phyloP scores from a whole-genome alignment of 1,284 basidiomycete species.

The Termitomyces sp. region DNA sequence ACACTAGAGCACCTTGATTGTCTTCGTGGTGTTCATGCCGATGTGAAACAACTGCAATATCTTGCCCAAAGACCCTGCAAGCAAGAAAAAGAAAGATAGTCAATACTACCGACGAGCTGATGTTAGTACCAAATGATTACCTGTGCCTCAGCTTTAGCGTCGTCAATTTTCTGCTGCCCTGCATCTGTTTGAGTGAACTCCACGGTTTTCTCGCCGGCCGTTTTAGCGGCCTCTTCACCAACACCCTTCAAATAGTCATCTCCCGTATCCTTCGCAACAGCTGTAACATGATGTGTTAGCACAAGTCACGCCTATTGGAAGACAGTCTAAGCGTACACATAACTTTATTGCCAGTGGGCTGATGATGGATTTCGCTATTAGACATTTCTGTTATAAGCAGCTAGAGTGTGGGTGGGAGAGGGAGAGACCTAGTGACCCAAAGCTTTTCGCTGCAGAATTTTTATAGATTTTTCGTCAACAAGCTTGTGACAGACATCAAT shows the following conservation, averaged over 20 bases:
- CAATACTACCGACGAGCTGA: neutral
- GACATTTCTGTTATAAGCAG: neutral
- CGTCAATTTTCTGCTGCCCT: conserved; percentile 19
- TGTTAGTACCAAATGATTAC: conserved; percentile 10
- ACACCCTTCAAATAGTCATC: conserved; percentile 12
- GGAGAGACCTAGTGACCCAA: neutral
- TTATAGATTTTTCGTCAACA: neutral
- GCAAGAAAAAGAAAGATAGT: neutral
- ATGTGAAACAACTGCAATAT: conserved; percentile 24
- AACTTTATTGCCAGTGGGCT: conserved; percentile 1
- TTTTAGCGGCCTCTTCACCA: conserved; percentile 18
- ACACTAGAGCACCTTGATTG: neutral
- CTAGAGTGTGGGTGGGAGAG: neutral
- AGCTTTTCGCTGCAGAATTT: too few species aligned
- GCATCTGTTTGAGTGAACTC: conserved; percentile 20
- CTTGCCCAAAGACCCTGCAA: conserved; percentile 24
- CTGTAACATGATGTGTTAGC: neutral
- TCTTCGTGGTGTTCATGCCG: neutral
- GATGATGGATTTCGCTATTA: neutral
- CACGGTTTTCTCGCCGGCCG: conserved; percentile 18
- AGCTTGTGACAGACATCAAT: neutral
- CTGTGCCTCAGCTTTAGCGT: conserved; percentile 25
- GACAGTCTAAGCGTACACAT: conserved; percentile 15
- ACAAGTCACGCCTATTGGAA: neutral
- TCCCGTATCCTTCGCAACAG: conserved; percentile 8